A percentile compares a stretch with the other conserved stretches of the same genome.
phyloP scores from a whole-genome alignment of 2,329 filamentous ascomycete species.

The Epichloe amarillans region DNA sequence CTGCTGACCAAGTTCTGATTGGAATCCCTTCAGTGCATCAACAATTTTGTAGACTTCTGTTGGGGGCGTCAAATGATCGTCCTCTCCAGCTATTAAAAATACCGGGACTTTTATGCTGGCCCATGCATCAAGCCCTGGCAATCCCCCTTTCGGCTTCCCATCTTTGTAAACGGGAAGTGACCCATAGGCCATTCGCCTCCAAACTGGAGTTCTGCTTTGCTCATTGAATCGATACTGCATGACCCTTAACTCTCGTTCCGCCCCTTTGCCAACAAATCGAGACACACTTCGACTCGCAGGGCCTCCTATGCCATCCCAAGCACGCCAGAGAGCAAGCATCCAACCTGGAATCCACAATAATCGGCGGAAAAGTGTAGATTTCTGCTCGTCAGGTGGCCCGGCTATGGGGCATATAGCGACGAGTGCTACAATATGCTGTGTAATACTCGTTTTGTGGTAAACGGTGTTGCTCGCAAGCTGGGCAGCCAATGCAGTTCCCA shows the following conservation, averaged over 20 bases:
- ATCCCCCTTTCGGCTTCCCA: constrained; percentile 45
- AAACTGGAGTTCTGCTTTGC: constrained; percentile 72
- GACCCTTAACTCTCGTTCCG: constrained; percentile 50
- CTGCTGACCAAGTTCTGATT: constrained; percentile 15
- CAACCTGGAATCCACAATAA: constrained; percentile 56
- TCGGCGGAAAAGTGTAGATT: constrained; percentile 30
- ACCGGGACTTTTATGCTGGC: constrained; percentile 57
- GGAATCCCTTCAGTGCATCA: constrained; percentile 19
- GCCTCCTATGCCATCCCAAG: constrained; percentile 70
- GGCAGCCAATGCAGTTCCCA: constrained; percentile 71
- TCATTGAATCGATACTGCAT: constrained; percentile 65
- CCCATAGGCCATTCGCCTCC: constrained; percentile 68
- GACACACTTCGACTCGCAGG: constrained; percentile 62
- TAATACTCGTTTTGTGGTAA: constrained; percentile 36
- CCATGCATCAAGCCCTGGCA: constrained; percentile 63
- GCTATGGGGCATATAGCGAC: constrained; percentile 72
- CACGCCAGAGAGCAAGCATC: constrained; percentile 64
- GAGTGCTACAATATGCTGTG: constrained; percentile 56
- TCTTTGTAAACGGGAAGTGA: constrained; percentile 46
- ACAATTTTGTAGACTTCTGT: constrained; percentile 56
- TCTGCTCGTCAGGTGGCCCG: constrained; percentile 41
- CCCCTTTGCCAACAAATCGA: constrained; percentile 58
- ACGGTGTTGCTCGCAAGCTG: constrained; percentile 41
- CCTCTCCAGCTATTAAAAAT: constrained; percentile 64
- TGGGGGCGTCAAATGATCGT: constrained; percentile 64